Conservation (phyloP, 2,329 filamentous ascomycete species). For the Arachnopeziza araneosa region DNA sequence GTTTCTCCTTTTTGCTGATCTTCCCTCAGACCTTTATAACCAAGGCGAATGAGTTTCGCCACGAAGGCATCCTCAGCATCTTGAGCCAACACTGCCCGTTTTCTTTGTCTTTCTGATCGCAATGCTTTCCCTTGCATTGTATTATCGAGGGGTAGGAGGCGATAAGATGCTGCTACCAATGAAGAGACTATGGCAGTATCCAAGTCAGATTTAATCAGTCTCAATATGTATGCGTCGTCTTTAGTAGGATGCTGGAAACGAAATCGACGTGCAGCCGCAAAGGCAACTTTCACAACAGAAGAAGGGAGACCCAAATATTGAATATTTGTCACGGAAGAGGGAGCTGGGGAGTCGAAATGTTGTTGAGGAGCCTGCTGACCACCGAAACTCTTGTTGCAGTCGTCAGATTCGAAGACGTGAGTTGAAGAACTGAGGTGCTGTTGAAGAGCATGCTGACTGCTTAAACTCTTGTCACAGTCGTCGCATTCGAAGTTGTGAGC, state of each 20-base stretch:
- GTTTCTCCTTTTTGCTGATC: background rate
- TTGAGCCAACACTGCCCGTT: slow-evolving; percentile 1
- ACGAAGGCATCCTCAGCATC: slow-evolving; percentile 6
- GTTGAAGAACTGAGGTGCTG: background rate
- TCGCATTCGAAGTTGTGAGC: background rate
- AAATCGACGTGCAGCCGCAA: background rate
- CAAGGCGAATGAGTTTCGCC: background rate
- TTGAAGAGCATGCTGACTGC: background rate
- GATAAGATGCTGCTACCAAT: slow-evolving; percentile 1
- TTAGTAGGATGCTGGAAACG: background rate
- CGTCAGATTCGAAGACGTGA: background rate
- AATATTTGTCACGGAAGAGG: background rate
- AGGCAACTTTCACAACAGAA: background rate
- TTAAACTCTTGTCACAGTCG: background rate
- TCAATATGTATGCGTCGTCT: background rate
- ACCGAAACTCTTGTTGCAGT: background rate
- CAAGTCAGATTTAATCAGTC: background rate
- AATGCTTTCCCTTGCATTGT: slow-evolving; percentile 1
- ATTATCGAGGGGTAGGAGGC: slow-evolving; percentile 6
- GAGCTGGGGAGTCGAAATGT: background rate
- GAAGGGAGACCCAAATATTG: background rate
- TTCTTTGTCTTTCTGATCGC: slow-evolving; percentile 1
- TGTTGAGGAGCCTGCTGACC: background rate
- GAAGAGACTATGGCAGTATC: background rate
- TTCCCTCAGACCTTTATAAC: slow-evolving; percentile 1